phyloP scores from a whole-genome alignment of 495 filamentous ascomycete genomes.

The Tuber borchii region DNA sequence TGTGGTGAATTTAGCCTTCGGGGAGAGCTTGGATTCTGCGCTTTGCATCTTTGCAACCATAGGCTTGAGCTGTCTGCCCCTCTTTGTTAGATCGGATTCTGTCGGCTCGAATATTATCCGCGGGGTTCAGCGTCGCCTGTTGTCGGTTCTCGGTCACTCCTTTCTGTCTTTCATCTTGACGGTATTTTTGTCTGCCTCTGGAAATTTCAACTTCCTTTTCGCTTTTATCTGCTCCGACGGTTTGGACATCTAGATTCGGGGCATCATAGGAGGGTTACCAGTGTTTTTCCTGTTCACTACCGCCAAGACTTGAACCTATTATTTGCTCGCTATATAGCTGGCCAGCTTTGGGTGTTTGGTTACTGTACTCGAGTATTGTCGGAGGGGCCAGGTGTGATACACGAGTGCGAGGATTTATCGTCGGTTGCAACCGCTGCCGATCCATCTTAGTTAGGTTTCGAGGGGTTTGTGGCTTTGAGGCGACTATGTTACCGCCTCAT shows the following conservation, averaged over 20 bases:
- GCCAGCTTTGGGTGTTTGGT: not conserved
- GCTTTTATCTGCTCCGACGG: not conserved
- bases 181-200: not conserved
- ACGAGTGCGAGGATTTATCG: not conserved
- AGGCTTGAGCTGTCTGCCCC: not conserved
- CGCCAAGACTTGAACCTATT: not conserved
- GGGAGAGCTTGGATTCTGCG: not conserved
- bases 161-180: not conserved
- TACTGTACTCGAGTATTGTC: not conserved
- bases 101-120: not conserved
- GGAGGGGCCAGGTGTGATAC: not conserved
- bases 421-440: not conserved
- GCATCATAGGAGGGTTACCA: not conserved
- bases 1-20: not conserved
- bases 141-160: not conserved
- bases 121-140: not conserved
- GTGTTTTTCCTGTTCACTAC: not conserved
- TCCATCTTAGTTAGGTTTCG: not conserved
- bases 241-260: not conserved
- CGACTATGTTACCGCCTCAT: not conserved
- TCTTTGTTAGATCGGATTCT: constrained; percentile 1
- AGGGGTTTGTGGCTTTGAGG: not conserved
- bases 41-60: not conserved
- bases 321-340: not conserved
- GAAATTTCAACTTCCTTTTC: not conserved